Evolutionary conservation across 345 rosid genomes (phyloP), one percentile per base, ranked within the genome.

Genomic region (Euphorbia lathyris): DNA sequence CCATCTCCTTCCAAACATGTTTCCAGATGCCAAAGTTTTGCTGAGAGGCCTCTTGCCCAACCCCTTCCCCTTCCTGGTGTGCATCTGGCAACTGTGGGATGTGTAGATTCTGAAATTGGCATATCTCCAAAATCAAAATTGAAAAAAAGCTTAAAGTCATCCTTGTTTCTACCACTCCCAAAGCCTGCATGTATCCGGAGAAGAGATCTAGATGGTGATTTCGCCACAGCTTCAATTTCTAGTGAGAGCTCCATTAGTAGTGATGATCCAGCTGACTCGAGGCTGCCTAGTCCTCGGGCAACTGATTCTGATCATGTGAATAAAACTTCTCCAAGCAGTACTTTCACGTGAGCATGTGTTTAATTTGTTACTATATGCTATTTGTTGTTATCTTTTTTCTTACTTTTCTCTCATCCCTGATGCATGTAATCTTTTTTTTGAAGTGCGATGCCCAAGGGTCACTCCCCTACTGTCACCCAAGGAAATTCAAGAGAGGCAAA

Each of bases 391-490:
- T 45, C 26, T 69, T 65, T 14, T 45, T 19, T 14, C 14, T 43
- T 17, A 8, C 29, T 69, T 38, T 30, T 60, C 16, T 27, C 73
- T 79, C 7, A 69, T 69, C 57, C 43, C 72, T 65, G 52, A 76
- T 47, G 52, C 38, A 9, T 65, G 36, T 27, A 23, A 8, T 43
- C 22, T 63, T 61, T 76, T 69, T 57, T 6, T 74, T 74, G 81
- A 66, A 89, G 85, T 72, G 63, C 69, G 77, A 72, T 79, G 75
- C 68, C 68, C 71, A 92, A 81, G 91, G 96, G 83, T 77, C 89
- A 77, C 38, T 66, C 76, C 0, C 65, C 85, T 47, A 60, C 74
- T 38, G 70, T 68, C 47, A 70, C 76, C 77, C 86, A 77, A 66
- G 83, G 82, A 68, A 83, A 80, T 66, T 60, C 87, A 63, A 82